Evolutionary conservation across 1,284 basidiomycete species (phyloP).

Genomic region (Boletellus sp.): DNA sequence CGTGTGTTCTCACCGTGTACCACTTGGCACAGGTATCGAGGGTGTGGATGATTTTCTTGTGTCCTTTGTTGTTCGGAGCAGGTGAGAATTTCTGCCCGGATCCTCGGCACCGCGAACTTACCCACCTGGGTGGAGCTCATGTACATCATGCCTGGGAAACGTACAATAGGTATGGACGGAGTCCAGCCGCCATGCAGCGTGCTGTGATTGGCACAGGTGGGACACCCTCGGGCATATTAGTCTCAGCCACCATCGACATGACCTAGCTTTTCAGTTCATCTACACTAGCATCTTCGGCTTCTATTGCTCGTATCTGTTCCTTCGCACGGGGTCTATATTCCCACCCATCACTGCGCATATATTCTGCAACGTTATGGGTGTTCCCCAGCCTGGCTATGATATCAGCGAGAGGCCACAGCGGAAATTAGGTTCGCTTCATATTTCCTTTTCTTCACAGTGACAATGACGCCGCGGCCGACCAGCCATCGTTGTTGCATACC

Average conservation of each 20-base stretch:
- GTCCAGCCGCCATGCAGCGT: constrained; percentile 53
- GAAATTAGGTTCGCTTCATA: constrained; percentile 34
- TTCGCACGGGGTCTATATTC: constrained; percentile 69
- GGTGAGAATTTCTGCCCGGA: constrained; percentile 45
- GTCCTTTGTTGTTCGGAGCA: constrained; percentile 86
- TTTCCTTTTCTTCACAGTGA: constrained; percentile 8
- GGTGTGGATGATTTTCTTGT: constrained; percentile 67
- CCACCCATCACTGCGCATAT: constrained; percentile 74
- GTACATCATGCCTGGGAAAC: constrained; percentile 88
- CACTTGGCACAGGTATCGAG: constrained; percentile 60
- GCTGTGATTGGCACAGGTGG: constrained; percentile 61
- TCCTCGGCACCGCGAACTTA: constrained; percentile 9
- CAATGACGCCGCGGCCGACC: constrained; percentile 7
- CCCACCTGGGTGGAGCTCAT: constrained; percentile 59
- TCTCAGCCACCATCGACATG: constrained; percentile 1
- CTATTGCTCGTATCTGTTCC: constrained; percentile 82
- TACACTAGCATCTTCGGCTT: constrained; percentile 95
- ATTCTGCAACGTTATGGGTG: constrained; percentile 93
- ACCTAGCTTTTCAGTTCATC: constrained; percentile 75
- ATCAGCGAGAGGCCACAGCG: constrained; percentile 35
- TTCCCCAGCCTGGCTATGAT: constrained; percentile 54
- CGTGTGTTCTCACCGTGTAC: constrained; percentile 77
- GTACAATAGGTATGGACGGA: constrained; percentile 71
- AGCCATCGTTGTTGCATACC: constrained; percentile 47
- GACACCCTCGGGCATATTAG: constrained; percentile 27